These are phyloP conservation scores for Phytophthora colocasiae DNA, from an alignment of 352 stramenopile genomes.

Conservation along the genomic window DNA sequence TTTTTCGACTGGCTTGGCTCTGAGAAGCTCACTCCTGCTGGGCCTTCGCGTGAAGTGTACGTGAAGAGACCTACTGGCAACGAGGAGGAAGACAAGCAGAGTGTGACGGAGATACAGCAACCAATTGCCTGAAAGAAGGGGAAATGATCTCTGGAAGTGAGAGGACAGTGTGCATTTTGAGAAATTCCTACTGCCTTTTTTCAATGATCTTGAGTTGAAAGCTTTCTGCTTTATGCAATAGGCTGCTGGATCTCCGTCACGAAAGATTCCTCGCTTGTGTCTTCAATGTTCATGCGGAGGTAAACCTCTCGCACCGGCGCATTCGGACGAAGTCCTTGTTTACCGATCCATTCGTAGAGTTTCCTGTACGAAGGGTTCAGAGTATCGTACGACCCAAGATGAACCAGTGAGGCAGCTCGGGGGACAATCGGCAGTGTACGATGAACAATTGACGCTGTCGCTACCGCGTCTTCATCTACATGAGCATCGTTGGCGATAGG, in stretches of 20 bases:
- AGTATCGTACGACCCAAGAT: constrained; percentile 43
- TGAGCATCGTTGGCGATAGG: constrained; percentile 32
- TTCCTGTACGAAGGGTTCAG: constrained; percentile 33
- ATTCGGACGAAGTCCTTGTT: constrained; percentile 26
- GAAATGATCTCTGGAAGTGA: background rate
- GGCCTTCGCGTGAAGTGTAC: constrained; percentile 52
- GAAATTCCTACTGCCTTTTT: background rate
- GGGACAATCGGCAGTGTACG: constrained; percentile 21
- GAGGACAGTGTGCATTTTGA: background rate
- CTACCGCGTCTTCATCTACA: constrained; percentile 19
- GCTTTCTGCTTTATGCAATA: constrained; percentile 11
- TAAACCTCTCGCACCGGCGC: constrained; percentile 49
- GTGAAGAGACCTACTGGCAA: constrained; percentile 39
- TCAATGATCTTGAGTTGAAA: no score
- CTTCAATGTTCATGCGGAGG: constrained; percentile 31
- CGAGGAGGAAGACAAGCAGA: constrained; percentile 19
- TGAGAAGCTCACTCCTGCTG: constrained; percentile 37
- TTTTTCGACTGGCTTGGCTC: constrained; percentile 48
- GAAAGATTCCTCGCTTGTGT: constrained; percentile 36
- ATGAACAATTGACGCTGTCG: constrained; percentile 22
- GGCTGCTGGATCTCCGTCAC: constrained; percentile 41
- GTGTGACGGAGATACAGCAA: constrained; percentile 45
- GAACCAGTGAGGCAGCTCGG: constrained; percentile 32
- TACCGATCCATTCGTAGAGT: constrained; percentile 44
- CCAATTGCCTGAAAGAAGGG: constrained; percentile 27